phyloP scores from a whole-genome alignment of 2,329 filamentous ascomycete genomes.

The Mariannaea sp. region DNA sequence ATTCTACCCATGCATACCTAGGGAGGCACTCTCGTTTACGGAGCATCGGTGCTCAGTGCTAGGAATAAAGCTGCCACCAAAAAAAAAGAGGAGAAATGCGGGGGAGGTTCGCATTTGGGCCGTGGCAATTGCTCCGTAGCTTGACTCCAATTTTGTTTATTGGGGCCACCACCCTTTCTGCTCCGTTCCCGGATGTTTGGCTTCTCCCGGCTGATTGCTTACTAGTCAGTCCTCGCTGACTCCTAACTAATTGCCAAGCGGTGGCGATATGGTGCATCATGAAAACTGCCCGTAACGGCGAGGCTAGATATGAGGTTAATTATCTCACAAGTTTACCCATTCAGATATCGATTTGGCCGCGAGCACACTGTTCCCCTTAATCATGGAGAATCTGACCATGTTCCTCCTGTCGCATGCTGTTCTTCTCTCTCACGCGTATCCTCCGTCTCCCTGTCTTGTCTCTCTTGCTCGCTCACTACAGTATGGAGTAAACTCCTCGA shows the following conservation, averaged over 20 bases:
- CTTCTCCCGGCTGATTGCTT: too few relatives aligned
- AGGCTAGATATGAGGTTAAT: background rate
- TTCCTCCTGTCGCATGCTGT: background rate
- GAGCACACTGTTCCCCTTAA: too few relatives aligned
- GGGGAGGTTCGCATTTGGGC: constrained; percentile 13
- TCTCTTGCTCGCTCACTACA: background rate
- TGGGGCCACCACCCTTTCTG: constrained; percentile 8
- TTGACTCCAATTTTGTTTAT: constrained; percentile 1
- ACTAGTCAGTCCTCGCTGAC: too few relatives aligned
- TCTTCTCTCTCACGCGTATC: background rate
- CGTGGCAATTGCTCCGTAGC: background rate
- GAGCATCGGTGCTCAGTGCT: too few relatives aligned
- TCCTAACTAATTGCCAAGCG: too few relatives aligned
- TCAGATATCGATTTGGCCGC: too few relatives aligned
- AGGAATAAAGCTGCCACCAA: background rate
- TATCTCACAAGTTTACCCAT: too few relatives aligned
- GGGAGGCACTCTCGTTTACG: too few relatives aligned
- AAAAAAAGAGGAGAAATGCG: constrained; percentile 23
- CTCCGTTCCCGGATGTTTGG: constrained; percentile 12
- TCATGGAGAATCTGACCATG: too few relatives aligned
- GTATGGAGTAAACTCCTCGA: background rate
- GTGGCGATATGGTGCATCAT: too few relatives aligned
- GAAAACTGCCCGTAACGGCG: too few relatives aligned
- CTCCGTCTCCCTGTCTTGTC: constrained; percentile 8
- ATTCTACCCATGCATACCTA: background rate